Evolutionary conservation across 768 basidiomycete species (phyloP), one percentile per base, ranked within the genome.

Genomic region (Daedaleopsis sinensis): DNA sequence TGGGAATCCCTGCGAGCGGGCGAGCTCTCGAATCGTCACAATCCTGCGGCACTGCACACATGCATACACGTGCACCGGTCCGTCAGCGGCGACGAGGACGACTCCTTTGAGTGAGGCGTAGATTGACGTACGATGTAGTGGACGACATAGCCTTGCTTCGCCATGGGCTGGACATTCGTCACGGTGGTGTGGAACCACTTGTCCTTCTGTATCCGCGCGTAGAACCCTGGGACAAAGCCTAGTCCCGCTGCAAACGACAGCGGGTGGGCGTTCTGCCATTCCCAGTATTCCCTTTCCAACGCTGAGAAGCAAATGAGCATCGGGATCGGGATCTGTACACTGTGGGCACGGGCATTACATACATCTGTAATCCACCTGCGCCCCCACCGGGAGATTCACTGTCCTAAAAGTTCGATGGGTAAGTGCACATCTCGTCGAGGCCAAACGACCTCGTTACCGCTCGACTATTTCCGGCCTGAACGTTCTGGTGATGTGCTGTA

Each of bases 1-100:
- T 0, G 91, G 88, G 70, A 94, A 91, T 0, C 92, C 91, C 75
- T 94, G 92, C 0, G 89, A 88, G 44, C 92, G 78, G 9, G 91
- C 91, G 15, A 90, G 77, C 70, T 93, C 91, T 6, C 91, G 82
- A 23, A 93, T 85, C 0, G 88, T 88, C 7, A 91, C 74, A 65
- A 91, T 84, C 10, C 92, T 82, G 65, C 81, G 81, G 63, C 84
- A 87, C 91, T 93, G 57, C 13, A 36, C 16, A 51, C 10, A 19
- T 13, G 32, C 13, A 19, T 13, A n/a, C 13, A 39, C 18, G 37
- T 21, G 36, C 18, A 21, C 7, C 19, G 0, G 23, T 36, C 9
- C n/a, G 35, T 49, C 44, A 32, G 27, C 27, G 27, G 7, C 27
- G 27, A 32, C 27, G 7, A 32, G 27, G n/a, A n/a, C n/a, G n/a